A percentile compares a stretch with the other conserved stretches of the same genome.
phyloP scores from a whole-genome alignment of 305 asterid species.

The Fraxinus greggii region DNA sequence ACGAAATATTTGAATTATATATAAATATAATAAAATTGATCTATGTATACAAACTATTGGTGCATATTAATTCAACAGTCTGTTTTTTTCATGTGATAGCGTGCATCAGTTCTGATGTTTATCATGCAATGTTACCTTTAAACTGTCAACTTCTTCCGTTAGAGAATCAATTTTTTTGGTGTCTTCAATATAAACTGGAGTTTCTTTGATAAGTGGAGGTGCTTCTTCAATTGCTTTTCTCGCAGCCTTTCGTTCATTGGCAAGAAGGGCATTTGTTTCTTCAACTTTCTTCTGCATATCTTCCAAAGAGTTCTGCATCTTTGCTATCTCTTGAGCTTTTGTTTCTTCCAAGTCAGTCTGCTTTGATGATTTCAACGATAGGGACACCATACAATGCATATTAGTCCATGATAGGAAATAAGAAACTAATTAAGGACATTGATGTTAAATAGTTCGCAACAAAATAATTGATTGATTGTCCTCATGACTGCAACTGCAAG shows the following conservation, averaged over 20 bases:
- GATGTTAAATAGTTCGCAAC: neutral
- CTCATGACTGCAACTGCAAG: neutral
- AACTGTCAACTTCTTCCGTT: slow-evolving; percentile 59
- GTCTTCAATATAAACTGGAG: slow-evolving; percentile 82
- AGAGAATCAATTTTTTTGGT: slow-evolving; percentile 75
- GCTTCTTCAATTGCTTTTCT: slow-evolving; percentile 90
- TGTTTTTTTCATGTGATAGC: neutral
- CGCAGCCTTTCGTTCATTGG: slow-evolving; percentile 87
- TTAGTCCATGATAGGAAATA: slow-evolving; percentile 14
- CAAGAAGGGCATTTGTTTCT: slow-evolving; percentile 62
- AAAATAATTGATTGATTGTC: neutral
- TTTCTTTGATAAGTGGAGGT: slow-evolving; percentile 91
- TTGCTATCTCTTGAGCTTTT: slow-evolving; percentile 70
- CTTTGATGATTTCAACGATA: slow-evolving; percentile 27
- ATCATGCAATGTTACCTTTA: slow-evolving; percentile 56
- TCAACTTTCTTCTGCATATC: slow-evolving; percentile 76
- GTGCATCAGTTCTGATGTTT: slow-evolving; percentile 9
- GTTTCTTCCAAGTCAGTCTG: slow-evolving; percentile 95
- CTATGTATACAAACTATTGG: neutral
- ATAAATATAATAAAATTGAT: neutral
- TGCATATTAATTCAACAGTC: slow-evolving; percentile 10
- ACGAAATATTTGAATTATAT: neutral
- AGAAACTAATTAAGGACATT: slow-evolving; percentile 13
- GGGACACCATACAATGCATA: slow-evolving; percentile 1
- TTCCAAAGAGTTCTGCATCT: slow-evolving; percentile 66